Evolutionary conservation across 225 moss, liverwort and hornwort species (phyloP), one percentile per base, ranked within the genome.

Genomic region (Physcomitrellopsis africana): DNA sequence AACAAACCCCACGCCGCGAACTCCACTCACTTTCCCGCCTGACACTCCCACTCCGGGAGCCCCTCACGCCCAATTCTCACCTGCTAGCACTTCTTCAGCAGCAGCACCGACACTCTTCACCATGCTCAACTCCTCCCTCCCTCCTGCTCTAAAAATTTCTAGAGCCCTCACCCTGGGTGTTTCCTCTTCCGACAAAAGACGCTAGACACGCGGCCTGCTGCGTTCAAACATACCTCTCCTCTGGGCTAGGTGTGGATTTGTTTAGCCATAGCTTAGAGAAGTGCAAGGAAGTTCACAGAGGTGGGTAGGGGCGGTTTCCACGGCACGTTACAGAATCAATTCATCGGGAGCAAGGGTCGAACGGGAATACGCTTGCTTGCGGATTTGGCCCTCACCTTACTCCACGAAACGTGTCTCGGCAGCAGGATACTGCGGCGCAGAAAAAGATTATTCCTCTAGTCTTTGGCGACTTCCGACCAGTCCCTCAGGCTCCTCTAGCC

Each of bases 311-410:
- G 16, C 48, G 51, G 49, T 73, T 59, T 75, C 74, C 54, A 78
- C 74, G 82, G 70, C 74, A 78, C 78, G 78, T 65, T 66, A 65
- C 51, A 51, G 63, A 69, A 18, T n/a, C 16, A 55, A 8, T 55
- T 16, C 8, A 17, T 13, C 1, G 32, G 32, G 32, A 7, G 32
- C 32, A 37, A 37, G 32, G 7, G 7, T 37, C 32, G 7, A 37
- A 37, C 32, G 32, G 32, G 32, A 37, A 4, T 37, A 37, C 32
- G 32, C 7, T 37, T 37, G 32, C 32, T 26, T 14, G 55, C 10
- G 10, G 17, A 32, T 55, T 13, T 61, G 61, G 17, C 41, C 60
- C 60, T 37, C 58, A 67, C 60, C 60, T 22, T 43, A 67, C 67
- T 67, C 12, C 45, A 69, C 63, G 69, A 77, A 62, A 76, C 76